Percentiles rank a stretch among this genome's conserved stretches.
These are phyloP conservation scores for Phytophthora vignae DNA, from an alignment of 352 stramenopile species.

Conservation along the genomic window DNA sequence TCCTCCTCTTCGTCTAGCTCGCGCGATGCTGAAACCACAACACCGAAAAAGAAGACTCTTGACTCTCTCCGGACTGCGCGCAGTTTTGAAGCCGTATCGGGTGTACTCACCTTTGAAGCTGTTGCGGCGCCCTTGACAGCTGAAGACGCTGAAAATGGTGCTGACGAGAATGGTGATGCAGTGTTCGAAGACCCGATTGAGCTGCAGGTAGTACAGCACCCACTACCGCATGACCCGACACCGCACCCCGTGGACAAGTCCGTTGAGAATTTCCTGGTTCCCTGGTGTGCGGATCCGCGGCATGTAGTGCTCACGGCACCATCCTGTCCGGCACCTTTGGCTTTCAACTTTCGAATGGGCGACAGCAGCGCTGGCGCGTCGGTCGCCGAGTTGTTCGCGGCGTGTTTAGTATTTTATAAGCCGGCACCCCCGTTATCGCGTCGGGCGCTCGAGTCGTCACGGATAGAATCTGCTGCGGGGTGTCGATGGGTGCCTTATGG, in stretches of 20 bases:
- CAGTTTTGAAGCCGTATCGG: slow-evolving; percentile 80
- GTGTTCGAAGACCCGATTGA: slow-evolving; percentile 51
- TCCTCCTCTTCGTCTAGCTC: slow-evolving; percentile 14
- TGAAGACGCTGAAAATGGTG: slow-evolving; percentile 21
- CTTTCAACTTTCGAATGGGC: slow-evolving; percentile 84
- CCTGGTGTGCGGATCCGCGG: slow-evolving; percentile 58
- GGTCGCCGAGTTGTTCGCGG: slow-evolving; percentile 76
- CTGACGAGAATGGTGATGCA: slow-evolving; percentile 13
- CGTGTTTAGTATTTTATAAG: slow-evolving; percentile 85
- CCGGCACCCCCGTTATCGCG: slow-evolving; percentile 67
- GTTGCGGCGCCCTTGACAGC: slow-evolving; percentile 36
- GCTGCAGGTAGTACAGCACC: slow-evolving; percentile 60
- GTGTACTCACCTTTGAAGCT: slow-evolving; percentile 82
- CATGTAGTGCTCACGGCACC: slow-evolving; percentile 52
- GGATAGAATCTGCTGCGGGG: slow-evolving; percentile 50
- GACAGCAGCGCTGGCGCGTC: slow-evolving; percentile 68
- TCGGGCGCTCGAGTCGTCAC: slow-evolving; percentile 65
- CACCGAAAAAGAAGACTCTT: slow-evolving; percentile 68
- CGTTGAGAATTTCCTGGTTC: slow-evolving; percentile 78
- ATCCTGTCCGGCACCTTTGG: slow-evolving; percentile 62
- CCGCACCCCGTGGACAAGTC: slow-evolving; percentile 63
- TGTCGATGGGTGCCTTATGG: slow-evolving; percentile 83
- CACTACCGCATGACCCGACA: slow-evolving; percentile 56
- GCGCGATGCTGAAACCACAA: slow-evolving; percentile 31
- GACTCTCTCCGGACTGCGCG: slow-evolving; percentile 69